These are phyloP conservation scores for Candida arabinofermentans DNA, from an alignment of 805 yeast species.

Conservation along the genomic window DNA sequence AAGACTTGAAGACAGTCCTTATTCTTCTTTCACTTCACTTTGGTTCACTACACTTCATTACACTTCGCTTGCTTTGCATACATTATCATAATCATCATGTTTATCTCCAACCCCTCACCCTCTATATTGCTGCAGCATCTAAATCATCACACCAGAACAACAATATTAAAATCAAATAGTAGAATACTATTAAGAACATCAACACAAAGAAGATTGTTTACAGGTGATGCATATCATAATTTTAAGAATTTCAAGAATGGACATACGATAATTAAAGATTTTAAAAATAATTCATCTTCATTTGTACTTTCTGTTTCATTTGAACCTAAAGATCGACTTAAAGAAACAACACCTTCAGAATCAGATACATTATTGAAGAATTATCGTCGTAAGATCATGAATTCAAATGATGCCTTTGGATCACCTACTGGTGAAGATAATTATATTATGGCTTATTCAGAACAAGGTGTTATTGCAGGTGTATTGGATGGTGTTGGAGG, in stretches of 20 bases:
- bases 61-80: background rate
- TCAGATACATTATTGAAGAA: conserved; percentile 26
- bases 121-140: background rate
- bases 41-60: too few species aligned
- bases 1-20: too few species aligned
- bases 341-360: conserved; percentile 29
- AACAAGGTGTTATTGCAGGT: conserved; percentile 55
- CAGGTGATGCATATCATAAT: conserved; percentile 21
- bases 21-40: too few species aligned
- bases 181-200: background rate
- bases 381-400: conserved; percentile 21
- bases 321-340: conserved; percentile 64
- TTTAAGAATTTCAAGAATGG: conserved; percentile 28
- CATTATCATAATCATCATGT: background rate
- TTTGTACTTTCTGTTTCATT: conserved; percentile 65
- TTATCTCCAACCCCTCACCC: background rate
- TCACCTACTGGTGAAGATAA: conserved; percentile 82
- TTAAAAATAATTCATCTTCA: conserved; percentile 28
- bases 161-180: background rate
- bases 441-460: conserved; percentile 47
- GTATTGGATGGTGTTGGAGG: conserved; percentile 98
- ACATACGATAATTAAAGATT: conserved; percentile 23
- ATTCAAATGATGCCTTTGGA: conserved; percentile 20
- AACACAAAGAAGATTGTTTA: conserved; percentile 12
- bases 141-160: background rate